A percentile compares a stretch with the other conserved stretches of the same genome.
These are phyloP conservation scores for Sanghuangporus weigelae DNA, from an alignment of 1,284 basidiomycete genomes.

Conservation along the genomic window DNA sequence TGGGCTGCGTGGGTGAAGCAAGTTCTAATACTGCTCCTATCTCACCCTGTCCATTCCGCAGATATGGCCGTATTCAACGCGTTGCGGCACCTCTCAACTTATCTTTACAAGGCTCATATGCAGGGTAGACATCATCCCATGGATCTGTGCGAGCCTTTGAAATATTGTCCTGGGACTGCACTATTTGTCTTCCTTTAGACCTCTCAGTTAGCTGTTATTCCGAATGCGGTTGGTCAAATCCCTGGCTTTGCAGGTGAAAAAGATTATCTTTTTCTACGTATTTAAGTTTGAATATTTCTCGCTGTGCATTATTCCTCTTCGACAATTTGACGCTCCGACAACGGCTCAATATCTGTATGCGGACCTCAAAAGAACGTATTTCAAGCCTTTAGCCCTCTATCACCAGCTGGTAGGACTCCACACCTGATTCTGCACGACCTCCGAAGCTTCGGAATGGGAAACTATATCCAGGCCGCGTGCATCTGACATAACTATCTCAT, in stretches of 20 bases:
- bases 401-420: no score
- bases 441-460: no score
- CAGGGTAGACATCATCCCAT: slow-evolving; percentile 88
- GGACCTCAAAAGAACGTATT: no score
- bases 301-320: no score
- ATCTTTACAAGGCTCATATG: slow-evolving; percentile 89
- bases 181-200: slow-evolving; percentile 88
- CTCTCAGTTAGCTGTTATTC: slow-evolving; percentile 93
- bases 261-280: no score
- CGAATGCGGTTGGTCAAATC: slow-evolving; percentile 87
- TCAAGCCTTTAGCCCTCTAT: no score
- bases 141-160: slow-evolving; percentile 92
- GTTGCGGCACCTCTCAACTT: slow-evolving; percentile 87
- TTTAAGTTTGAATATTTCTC: no score
- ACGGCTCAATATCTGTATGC: no score
- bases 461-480: no score
- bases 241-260: slow-evolving; percentile 84
- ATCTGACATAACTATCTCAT: no score
- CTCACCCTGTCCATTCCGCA: slow-evolving; percentile 27
- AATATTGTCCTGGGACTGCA: slow-evolving; percentile 91
- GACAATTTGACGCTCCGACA: no score
- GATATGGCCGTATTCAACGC: slow-evolving; percentile 98
- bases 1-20: slow-evolving; percentile 66
- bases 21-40: slow-evolving; percentile 27
- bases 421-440: no score